phyloP scores from a whole-genome alignment of 148 eudicot species.

The Agrostemma githago region DNA sequence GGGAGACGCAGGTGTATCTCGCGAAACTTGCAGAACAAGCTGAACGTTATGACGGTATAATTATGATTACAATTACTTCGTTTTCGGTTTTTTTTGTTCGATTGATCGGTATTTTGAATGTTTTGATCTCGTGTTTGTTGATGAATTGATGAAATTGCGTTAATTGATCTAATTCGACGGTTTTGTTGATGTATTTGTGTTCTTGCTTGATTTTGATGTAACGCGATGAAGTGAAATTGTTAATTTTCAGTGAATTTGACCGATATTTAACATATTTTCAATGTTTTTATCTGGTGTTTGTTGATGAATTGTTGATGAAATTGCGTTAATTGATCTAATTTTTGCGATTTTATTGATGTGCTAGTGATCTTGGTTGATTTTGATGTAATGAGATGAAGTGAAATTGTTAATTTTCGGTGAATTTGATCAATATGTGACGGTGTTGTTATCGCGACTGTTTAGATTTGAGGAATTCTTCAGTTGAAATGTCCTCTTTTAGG shows the following conservation, averaged over 20 bases:
- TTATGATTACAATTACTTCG: not conserved
- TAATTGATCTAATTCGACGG: not conserved
- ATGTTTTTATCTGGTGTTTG: too few species aligned
- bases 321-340: too few species aligned
- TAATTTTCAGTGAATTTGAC: not conserved
- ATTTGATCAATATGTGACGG: not conserved
- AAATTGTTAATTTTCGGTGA: not conserved
- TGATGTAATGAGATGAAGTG: not conserved
- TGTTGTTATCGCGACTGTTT: not conserved
- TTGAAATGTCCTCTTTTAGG: not conserved
- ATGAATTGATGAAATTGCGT: not conserved
- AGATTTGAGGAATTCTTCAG: not conserved
- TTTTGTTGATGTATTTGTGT: not conserved
- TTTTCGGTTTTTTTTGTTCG: not conserved
- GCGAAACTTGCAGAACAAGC: constrained; percentile 91
- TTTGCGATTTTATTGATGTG: not conserved
- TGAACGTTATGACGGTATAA: constrained; percentile 73
- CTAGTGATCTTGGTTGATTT: not conserved
- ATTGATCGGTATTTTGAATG: not conserved
- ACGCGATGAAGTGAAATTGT: not conserved
- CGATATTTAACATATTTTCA: not conserved
- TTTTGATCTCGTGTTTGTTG: not conserved
- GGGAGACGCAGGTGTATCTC: constrained; percentile 70
- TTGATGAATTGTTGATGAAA: too few species aligned
- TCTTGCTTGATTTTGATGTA: not conserved